Base-by-base conservation (phyloP, 306 rosid species). In the Clitoria ternatea region DNA sequence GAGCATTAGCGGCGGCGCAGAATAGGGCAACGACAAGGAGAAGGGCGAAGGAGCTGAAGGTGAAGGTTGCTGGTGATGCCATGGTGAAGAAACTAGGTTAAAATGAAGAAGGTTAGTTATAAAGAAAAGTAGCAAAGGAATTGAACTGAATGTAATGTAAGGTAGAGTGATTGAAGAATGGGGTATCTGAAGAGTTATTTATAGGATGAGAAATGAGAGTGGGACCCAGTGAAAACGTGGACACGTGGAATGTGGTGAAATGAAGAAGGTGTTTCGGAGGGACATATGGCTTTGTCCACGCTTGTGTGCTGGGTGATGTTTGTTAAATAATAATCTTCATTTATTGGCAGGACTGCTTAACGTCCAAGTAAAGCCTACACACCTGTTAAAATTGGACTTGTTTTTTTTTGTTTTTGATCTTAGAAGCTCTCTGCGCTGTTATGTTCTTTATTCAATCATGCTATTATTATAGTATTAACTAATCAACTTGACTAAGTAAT, bases 1-100 rank as follows among this genome's bases (percentile, higher is more conserved):
- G 87, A 6, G 84, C 88, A 15, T 68, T 20, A 1, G 55, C 75
- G 11, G 35, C 66, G 7, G 78, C 50, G 2, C 61, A 75, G 56
- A 83, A 72, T 35, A 85, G 3, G 5, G 65, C 62, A 4, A 64
- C 49, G 10, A 20, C 40, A 6, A 77, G 19, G 12, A 77, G 7
- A 11, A 56, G 2, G 17, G 61, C 32, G 15, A 69, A 24, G 37
- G 66, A 52, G 55, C 76, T 80, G 71, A 74, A 23, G 13, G 39
- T 20, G 24, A n/a, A n/a, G n/a, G 9, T 18, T 5, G 29, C 1
- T 9, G 39, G 20, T 0, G 67, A 76, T 22, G 84, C 89, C 90
- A 89, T 89, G 17, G 42, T 20, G 24, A 62, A 14, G 4, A 62
- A 18, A 13, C 1, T 10, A 17, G n/a, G n/a, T n/a, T n/a, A n/a